These are phyloP conservation scores for Ambrosia hybrid DNA, from an alignment of 140 eudicot genomes.

Conservation along the genomic window DNA sequence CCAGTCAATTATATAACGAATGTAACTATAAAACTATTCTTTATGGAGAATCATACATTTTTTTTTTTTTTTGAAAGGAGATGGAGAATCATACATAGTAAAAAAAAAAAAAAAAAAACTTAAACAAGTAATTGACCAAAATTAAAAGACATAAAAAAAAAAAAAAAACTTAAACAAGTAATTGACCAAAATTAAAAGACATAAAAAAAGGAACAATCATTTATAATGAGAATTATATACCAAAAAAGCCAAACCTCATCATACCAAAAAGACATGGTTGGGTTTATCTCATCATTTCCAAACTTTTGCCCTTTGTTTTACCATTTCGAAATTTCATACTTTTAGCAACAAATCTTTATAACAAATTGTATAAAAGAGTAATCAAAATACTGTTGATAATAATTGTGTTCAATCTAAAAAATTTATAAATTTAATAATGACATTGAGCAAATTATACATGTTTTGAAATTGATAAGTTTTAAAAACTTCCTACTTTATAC, in stretches of 20 bases:
- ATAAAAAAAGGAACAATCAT: slow-evolving; percentile 26
- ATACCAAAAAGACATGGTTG: slow-evolving; percentile 34
- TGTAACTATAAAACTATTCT: too few species aligned
- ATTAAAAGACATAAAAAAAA: slow-evolving; percentile 23
- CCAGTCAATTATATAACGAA: too few species aligned
- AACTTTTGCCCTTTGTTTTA: slow-evolving; percentile 5
- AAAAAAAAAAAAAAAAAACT: too few species aligned
- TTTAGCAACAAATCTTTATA: slow-evolving; percentile 6
- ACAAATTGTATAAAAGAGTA: background rate
- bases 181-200: slow-evolving; percentile 32
- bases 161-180: slow-evolving; percentile 20
- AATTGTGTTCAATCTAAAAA: background rate
- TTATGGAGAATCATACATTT: too few species aligned
- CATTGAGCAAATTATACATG: background rate
- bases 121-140: slow-evolving; percentile 31
- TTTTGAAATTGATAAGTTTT: too few species aligned
- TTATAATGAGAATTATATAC: slow-evolving; percentile 25
- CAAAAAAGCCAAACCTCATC: slow-evolving; percentile 35
- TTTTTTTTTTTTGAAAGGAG: too few species aligned
- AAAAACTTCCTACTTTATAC: background rate
- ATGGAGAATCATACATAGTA: background rate
- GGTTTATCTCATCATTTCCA: slow-evolving; percentile 34
- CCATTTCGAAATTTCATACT: slow-evolving; percentile 3
- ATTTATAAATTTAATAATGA: background rate
- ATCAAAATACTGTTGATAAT: background rate